Evolutionary conservation across 2,329 filamentous ascomycete genomes (phyloP).

Genomic region (Diaporthe sp.): DNA sequence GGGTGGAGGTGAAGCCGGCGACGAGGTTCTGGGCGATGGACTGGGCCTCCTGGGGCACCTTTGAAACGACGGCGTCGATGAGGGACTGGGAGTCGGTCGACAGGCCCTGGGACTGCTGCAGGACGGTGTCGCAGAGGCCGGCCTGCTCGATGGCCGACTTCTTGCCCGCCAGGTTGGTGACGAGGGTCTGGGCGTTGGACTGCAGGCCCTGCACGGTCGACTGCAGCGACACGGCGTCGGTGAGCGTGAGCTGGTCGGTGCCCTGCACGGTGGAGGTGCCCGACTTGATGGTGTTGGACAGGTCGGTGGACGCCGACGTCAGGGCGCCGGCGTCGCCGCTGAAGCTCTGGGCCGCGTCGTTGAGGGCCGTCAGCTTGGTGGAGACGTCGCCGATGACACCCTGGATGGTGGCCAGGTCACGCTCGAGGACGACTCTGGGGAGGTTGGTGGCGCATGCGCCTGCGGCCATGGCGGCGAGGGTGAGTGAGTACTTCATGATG

Average conservation of each 20-base stretch:
- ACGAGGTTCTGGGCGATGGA: constrained; percentile 33
- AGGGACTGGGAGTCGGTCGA: constrained; percentile 34
- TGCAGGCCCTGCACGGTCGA: constrained; percentile 37
- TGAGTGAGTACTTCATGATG: constrained; percentile 36
- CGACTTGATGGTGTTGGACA: constrained; percentile 46
- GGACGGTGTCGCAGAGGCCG: constrained; percentile 34
- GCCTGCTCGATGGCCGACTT: constrained; percentile 38
- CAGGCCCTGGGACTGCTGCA: constrained; percentile 26
- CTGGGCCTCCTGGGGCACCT: constrained; percentile 40
- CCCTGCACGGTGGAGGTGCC: constrained; percentile 52
- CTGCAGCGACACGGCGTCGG: constrained; percentile 42
- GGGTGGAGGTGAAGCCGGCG: constrained; percentile 58
- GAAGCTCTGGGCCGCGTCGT: constrained; percentile 44
- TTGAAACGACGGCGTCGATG: constrained; percentile 40
- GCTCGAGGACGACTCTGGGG: constrained; percentile 28
- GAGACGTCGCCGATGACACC: constrained; percentile 68
- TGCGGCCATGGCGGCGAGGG: constrained; percentile 33
- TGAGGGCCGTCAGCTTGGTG: constrained; percentile 44
- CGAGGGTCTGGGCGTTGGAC: constrained; percentile 26
- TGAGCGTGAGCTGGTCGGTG: constrained; percentile 52
- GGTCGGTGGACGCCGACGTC: constrained; percentile 44
- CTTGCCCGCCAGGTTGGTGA: constrained; percentile 35
- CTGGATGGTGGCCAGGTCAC: constrained; percentile 69
- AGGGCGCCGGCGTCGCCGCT: constrained; percentile 50
- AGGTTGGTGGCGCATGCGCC: constrained; percentile 40